Base-by-base conservation (phyloP, 1,284 basidiomycete species). In the Ustilago esculenta region DNA sequence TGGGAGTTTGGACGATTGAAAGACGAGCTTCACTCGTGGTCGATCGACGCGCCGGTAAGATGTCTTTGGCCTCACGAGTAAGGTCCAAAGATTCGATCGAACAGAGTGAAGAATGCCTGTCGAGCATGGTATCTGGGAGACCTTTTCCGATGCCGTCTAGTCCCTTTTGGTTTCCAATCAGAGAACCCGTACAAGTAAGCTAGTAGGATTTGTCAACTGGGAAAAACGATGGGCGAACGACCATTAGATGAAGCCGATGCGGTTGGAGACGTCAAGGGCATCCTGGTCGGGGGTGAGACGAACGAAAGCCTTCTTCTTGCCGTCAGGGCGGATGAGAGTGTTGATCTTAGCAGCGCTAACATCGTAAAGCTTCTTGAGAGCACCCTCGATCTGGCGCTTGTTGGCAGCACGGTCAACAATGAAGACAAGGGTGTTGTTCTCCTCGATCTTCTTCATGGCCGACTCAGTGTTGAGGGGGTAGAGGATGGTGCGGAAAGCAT, bases 231-330 rank as follows among this genome's bases (percentile, higher is more conserved):
- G 12, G 41, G 23, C 8, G 37, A 42, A 49, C 27, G 29, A 30
- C 41, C 17, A 32, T 73, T 59, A 77, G 67, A 76, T 68, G 55
- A 77, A 66, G 82, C 88, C 57, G 66, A 95, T 94, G 90, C 96
- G 97, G 91, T 98, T 98, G 77, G 94, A 94, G 73, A 98, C 92
- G 84, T 98, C 95, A 76, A 98, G 86, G 46, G 95, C 95, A 82
- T 98, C 95, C 84, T 95, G 92, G 86, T 98, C 95, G 29, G 94
- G 85, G 33, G 93, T 92, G 81, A 98, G 86, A 50, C 94, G 89
- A 58, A 98, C 93, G 84, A 96, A 98, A 45, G 95, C 95, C 90
- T 98, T 98, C 88, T 98, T 98, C 88, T 91, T 93, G 61, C 96
- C 95, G 81, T 98, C 96, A 59, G 95, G 96, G 90, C 94, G 90